Percentiles rank a stretch among this genome's conserved stretches.
Evolutionary conservation across 192 early-diverging fungal species (phyloP).

Genomic region (Podila minutissima): DNA sequence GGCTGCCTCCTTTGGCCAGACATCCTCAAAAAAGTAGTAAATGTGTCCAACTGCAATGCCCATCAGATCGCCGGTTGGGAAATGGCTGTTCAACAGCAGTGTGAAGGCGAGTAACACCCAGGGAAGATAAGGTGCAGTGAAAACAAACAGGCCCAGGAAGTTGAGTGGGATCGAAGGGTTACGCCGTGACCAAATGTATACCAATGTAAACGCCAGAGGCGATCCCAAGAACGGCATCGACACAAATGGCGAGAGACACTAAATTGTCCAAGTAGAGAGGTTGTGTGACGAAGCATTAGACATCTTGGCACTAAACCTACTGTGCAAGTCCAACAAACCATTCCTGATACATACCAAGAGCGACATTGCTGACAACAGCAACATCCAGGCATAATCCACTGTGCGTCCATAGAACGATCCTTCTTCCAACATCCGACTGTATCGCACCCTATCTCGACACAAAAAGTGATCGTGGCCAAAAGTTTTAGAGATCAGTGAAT

Average conservation of each 20-base stretch:
- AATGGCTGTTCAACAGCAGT: constrained; percentile 75
- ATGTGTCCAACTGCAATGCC: constrained; percentile 93
- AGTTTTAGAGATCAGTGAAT: no score
- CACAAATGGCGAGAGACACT: constrained; percentile 54
- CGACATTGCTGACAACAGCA: constrained; percentile 73
- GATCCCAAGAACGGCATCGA: constrained; percentile 84
- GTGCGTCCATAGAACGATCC: constrained; percentile 89
- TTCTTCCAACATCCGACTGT: constrained; percentile 94
- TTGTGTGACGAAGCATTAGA: not conserved
- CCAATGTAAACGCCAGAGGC: constrained; percentile 84
- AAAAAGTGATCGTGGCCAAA: not conserved
- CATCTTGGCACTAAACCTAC: constrained; percentile 17
- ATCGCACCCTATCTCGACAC: constrained; percentile 67
- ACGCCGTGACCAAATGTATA: constrained; percentile 97
- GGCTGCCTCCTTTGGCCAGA: constrained; percentile 81
- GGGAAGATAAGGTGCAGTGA: constrained; percentile 91
- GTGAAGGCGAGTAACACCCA: constrained; percentile 93
- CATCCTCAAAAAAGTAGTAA: constrained; percentile 96
- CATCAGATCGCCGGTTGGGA: constrained; percentile 83
- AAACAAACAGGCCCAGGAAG: constrained; percentile 92
- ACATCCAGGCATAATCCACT: constrained; percentile 93
- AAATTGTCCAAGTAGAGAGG: not conserved
- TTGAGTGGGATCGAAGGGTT: constrained; percentile 91
- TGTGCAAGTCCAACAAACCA: not conserved
- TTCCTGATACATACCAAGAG: constrained; percentile 58